Conservation (phyloP, 768 basidiomycete species). For the Psilocybe azurescens region DNA sequence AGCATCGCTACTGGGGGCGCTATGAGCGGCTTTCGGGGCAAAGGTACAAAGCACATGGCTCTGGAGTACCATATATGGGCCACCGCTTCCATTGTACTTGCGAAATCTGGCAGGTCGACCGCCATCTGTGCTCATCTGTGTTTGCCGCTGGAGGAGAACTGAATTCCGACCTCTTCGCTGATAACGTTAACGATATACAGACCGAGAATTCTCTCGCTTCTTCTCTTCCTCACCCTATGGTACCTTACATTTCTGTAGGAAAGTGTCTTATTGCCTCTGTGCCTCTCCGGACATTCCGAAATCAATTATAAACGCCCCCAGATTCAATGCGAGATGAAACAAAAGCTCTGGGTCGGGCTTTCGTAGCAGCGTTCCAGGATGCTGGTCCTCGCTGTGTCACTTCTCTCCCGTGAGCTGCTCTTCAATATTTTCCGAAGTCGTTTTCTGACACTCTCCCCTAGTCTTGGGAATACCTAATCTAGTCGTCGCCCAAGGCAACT, state of each 20-base stretch:
- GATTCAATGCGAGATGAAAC: constrained; percentile 6
- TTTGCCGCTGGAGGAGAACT: background rate
- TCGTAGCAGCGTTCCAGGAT: constrained; percentile 1
- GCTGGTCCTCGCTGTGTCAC: constrained; percentile 6
- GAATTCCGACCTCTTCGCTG: constrained; percentile 4
- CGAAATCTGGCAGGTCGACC: background rate
- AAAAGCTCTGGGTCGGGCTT: background rate
- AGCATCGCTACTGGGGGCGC: background rate
- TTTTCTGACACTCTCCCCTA: background rate
- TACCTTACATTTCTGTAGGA: background rate
- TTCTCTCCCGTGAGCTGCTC: constrained; percentile 2
- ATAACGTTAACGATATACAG: constrained; percentile 3
- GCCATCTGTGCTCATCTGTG: background rate
- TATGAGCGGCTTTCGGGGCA: background rate
- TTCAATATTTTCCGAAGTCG: background rate
- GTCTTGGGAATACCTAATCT: background rate
- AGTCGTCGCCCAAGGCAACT: constrained; percentile 22
- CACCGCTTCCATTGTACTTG: background rate
- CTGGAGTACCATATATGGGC: background rate
- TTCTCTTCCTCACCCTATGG: constrained; percentile 4
- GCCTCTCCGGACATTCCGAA: background rate
- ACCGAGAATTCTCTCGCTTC: constrained; percentile 5
- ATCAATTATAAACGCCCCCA: constrained; percentile 8
- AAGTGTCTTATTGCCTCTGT: background rate
- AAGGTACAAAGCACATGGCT: constrained; percentile 4